Evolutionary conservation across 108 stramenopile species (phyloP), one percentile per base, ranked within the genome.

Genomic region (Cyclotella cryptica): DNA sequence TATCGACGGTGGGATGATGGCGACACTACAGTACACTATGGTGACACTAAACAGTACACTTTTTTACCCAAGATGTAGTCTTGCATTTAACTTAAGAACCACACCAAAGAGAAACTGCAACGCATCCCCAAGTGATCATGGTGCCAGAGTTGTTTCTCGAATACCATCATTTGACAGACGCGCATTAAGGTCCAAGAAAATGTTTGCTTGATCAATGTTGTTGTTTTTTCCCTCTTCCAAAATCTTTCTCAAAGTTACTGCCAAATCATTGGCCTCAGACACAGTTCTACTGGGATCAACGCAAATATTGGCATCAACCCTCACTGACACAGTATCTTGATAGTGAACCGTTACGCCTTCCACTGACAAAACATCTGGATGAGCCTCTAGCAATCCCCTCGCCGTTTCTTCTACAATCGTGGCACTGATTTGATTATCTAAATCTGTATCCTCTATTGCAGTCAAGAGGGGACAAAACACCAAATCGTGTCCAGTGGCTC

Each of bases 181-280:
- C n/a, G 47, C 47, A 45, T 88, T 88, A 17, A 88, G 69, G 54
- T 88, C 88, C 62, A 88, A 79, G 60, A 78, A 88, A 13, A 88
- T 88, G 41, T 85, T 88, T 10, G 88, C 88, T 53, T 72, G 66
- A 19, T 78, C 58, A 54, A 88, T 85, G 21, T 85, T 44, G n/a
- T 54, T 53, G n/a, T 54, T 52, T 17, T 71, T 44, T 7, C 65
- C 74, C 12, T 60, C 24, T 75, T 86, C 81, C 19, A 88, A 64
- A 47, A 69, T 49, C 46, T 72, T 66, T 39, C 85, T 53, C 74
- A 88, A 67, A 46, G 54, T 73, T 5, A 35, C 72, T 42, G 86
- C 85, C 24, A 86, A 17, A 11, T 26, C 47, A 44, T 73, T 77
- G 15, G 84, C 86, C 11, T 79, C 47, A 17, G 84, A 66, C 40